phyloP scores from a whole-genome alignment of 257 asterid species.

The Paulownia fortunei region DNA sequence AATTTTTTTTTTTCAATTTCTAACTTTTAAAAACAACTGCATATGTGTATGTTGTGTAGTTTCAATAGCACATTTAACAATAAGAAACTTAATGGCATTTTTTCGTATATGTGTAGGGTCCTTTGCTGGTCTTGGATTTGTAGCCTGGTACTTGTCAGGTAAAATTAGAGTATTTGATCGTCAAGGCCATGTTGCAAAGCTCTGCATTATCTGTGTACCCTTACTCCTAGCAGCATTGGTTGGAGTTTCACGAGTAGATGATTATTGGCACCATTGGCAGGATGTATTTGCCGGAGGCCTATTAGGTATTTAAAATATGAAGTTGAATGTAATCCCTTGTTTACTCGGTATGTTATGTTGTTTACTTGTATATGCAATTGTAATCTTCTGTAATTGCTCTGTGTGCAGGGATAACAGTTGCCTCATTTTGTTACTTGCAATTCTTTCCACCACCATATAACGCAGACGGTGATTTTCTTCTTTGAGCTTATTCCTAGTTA shows the following conservation, averaged over 20 bases:
- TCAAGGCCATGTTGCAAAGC: conserved; percentile 80
- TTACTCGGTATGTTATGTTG: conserved; percentile 8
- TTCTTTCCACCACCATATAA: conserved; percentile 93
- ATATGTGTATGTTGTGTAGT: neutral
- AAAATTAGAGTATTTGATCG: conserved; percentile 73
- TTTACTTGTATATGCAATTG: conserved; percentile 3
- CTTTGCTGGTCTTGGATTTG: conserved; percentile 86
- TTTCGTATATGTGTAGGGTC: conserved; percentile 81
- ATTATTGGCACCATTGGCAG: conserved; percentile 92
- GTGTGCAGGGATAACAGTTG: conserved; percentile 75
- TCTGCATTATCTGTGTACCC: conserved; percentile 66
- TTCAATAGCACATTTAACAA: neutral
- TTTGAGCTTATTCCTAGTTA: conserved; percentile 1
- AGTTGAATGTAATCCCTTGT: conserved; percentile 5
- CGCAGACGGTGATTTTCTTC: conserved; percentile 61
- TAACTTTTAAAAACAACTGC: neutral
- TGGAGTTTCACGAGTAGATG: conserved; percentile 87
- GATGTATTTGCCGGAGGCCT: conserved; percentile 80
- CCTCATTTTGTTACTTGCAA: conserved; percentile 91
- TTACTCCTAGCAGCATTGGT: conserved; percentile 77
- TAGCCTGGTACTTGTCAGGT: conserved; percentile 79
- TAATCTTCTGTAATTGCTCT: conserved; percentile 34
- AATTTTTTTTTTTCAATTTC: neutral
- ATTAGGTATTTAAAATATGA: conserved; percentile 50
- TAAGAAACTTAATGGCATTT: conserved; percentile 24